Percentiles rank a stretch among this genome's conserved stretches.
These are phyloP conservation scores for Chaetoscypha palmicola DNA, from an alignment of 2,329 filamentous ascomycete genomes.

Conservation along the genomic window DNA sequence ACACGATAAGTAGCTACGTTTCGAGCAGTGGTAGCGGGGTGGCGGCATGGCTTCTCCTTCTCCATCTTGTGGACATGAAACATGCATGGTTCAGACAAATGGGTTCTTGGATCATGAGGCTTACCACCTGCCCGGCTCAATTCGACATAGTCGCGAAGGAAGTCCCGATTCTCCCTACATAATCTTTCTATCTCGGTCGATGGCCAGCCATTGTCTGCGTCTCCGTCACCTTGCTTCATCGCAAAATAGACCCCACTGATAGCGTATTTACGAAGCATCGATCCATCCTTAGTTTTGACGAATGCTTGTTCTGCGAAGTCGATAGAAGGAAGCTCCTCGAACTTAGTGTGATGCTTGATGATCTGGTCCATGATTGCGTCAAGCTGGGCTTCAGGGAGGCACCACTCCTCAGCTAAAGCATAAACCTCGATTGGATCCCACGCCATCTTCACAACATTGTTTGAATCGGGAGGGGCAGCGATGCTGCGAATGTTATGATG, in stretches of 20 bases:
- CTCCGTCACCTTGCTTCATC: not conserved
- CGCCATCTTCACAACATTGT: not conserved
- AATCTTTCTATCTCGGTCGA: not conserved
- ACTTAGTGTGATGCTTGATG: constrained; percentile 2
- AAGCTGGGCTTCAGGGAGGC: constrained; percentile 7
- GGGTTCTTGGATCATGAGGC: not conserved
- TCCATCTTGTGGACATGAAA: not conserved
- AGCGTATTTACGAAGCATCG: not conserved
- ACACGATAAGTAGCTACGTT: too few relatives aligned
- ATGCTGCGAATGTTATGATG: not conserved
- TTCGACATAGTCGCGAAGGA: not conserved
- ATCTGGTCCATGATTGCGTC: constrained; percentile 6
- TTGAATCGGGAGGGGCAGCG: not conserved
- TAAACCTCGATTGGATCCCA: constrained; percentile 11
- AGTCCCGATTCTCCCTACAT: not conserved
- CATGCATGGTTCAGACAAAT: not conserved
- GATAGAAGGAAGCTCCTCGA: constrained; percentile 4
- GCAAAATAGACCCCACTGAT: not conserved
- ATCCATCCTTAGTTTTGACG: not conserved
- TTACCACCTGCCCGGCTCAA: not conserved
- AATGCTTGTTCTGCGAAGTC: constrained; percentile 2
- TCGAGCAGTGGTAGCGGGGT: too few relatives aligned
- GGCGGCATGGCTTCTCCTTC: too few relatives aligned
- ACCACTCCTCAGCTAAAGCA: constrained; percentile 6
- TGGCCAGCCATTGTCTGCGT: not conserved